A percentile compares a stretch with the other conserved stretches of the same genome.
phyloP scores from a whole-genome alignment of 2,329 filamentous ascomycete genomes.

The Colletotrichum navitas region DNA sequence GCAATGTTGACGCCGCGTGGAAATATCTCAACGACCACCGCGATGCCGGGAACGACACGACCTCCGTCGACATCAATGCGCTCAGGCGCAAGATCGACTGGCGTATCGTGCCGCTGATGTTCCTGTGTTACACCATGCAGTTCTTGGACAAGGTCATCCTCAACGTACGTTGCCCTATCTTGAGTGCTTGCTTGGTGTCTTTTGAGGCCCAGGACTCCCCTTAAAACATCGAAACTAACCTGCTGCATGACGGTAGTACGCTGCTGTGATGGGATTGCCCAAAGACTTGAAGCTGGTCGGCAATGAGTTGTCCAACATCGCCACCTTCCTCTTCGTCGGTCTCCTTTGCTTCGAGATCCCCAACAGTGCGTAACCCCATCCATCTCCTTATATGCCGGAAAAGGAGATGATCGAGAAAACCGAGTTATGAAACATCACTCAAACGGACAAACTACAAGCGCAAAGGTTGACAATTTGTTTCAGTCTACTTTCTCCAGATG shows the following conservation, averaged over 20 bases:
- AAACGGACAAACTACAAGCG: background rate
- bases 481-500: constrained; percentile 70
- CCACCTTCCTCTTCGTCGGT: constrained; percentile 73
- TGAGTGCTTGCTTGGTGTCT: background rate
- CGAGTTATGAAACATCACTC: background rate
- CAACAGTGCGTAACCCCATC: constrained; percentile 58
- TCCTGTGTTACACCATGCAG: constrained; percentile 71
- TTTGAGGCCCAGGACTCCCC: background rate
- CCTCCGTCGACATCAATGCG: constrained; percentile 56
- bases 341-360: constrained; percentile 70
- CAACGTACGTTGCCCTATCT: constrained; percentile 60
- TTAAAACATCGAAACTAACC: background rate
- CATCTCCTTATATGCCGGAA: constrained; percentile 23
- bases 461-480: background rate
- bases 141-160: constrained; percentile 74
- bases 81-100: constrained; percentile 69
- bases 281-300: constrained; percentile 66
- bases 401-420: background rate
- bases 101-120: constrained; percentile 72
- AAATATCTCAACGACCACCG: constrained; percentile 58
- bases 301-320: constrained; percentile 73
- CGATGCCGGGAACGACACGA: constrained; percentile 50
- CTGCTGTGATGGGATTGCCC: constrained; percentile 73
- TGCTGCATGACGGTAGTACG: constrained; percentile 62
- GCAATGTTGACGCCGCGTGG: constrained; percentile 60